Evolutionary conservation across 192 early-diverging fungal genomes (phyloP), one percentile per base, ranked within the genome.

Genomic region (Gaertneriomyces semiglobifer): DNA sequence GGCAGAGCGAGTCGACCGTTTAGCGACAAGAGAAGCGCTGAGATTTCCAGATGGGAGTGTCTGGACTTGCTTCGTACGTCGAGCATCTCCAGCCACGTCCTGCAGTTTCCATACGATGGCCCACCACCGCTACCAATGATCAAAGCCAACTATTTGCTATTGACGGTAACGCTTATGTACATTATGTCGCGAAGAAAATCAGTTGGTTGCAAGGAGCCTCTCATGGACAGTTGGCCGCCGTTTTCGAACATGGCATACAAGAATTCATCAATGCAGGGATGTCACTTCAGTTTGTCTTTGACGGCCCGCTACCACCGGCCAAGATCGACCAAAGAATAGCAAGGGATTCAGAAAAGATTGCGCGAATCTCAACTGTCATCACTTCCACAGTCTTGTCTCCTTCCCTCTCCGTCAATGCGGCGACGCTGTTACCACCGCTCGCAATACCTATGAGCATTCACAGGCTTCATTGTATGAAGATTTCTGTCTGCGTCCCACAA

Each of bases 151-250:
- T 57, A 4, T 20, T 68, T 68, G 18, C 67, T 42, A 56, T 71
- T 41, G 69, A 71, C 65, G 69, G 69, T 10, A 58, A 71, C 48
- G 4, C 63, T 4, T 71, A 69, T 19, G 60, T 66, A 5, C 54
- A 71, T 46, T 42, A 60, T 38, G 39, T 71, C 0, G 54, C 57
- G 11, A 38, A 48, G 53, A 41, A 69, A 43, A 20, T 53, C 0
- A 69, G 19, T 25, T 69, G 58, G 68, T 11, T 53, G 1, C 68
- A 44, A 19, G 60, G 59, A 63, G 68, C 57, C 60, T n/a, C 18
- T 19, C 33, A 14, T 68, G 11, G 18, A 41, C 42, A 40, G 14
- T 61, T 40, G 14, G 58, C 58, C n/a, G 20, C 18, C 45, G 12
- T 18, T 58, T 55, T 58, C 12, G 50, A n/a, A 16, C 33, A 18